phyloP scores from a whole-genome alignment of 2,329 filamentous ascomycete genomes.

The Verticillium dahliae region DNA sequence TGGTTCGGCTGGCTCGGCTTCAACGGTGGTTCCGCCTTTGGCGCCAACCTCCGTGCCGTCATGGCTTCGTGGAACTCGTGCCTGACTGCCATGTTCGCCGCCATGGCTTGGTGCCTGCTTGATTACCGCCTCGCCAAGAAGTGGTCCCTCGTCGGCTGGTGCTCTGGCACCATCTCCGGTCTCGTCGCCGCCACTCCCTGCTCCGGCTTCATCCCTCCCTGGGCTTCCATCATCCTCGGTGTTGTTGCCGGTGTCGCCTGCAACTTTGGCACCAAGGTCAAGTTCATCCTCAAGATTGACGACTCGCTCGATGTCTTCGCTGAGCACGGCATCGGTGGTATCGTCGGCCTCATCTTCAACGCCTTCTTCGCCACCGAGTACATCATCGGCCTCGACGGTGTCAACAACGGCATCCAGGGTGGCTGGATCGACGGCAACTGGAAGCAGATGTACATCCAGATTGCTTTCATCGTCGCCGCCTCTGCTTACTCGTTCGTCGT shows the following conservation, averaged over 20 bases:
- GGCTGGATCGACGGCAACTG: conserved; percentile 74
- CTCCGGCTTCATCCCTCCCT: conserved; percentile 61
- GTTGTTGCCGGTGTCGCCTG: conserved; percentile 58
- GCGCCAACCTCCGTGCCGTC: conserved; percentile 85
- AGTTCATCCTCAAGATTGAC: conserved; percentile 58
- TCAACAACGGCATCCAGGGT: conserved; percentile 61
- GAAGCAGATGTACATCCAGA: conserved; percentile 69
- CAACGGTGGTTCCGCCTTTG: conserved; percentile 93
- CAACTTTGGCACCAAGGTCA: conserved; percentile 64
- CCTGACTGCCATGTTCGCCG: conserved; percentile 83
- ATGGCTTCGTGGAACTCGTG: conserved; percentile 99
- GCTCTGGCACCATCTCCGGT: conserved; percentile 64
- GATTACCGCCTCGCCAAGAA: conserved; percentile 92
- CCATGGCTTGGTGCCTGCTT: conserved; percentile 89
- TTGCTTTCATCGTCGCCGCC: conserved; percentile 66
- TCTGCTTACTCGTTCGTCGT: conserved; percentile 67
- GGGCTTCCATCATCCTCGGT: conserved; percentile 61
- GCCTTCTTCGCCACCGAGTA: conserved; percentile 63
- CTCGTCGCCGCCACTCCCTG: conserved; percentile 65
- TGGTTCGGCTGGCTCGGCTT: conserved; percentile 99
- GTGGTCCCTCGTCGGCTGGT: conserved; percentile 79
- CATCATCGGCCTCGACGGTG: conserved; percentile 69
- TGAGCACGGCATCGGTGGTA: conserved; percentile 63
- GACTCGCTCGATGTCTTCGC: conserved; percentile 68
- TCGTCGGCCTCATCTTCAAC: conserved; percentile 67